Conservation (phyloP, 306 rosid genomes). For the Cucurbita ficifolia region DNA sequence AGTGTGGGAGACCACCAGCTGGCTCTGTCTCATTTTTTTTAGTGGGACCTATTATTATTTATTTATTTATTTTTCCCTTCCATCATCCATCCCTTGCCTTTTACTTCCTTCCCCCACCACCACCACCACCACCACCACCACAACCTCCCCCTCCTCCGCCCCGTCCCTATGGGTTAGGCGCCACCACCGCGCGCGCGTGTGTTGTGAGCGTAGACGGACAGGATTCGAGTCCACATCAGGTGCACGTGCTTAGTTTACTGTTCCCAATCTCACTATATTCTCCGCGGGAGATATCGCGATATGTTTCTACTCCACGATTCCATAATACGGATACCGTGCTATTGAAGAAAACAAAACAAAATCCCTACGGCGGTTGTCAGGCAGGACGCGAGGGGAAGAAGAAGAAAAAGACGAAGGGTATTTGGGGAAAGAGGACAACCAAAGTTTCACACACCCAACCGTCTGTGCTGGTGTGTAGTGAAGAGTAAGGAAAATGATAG, state of each 20-base stretch:
- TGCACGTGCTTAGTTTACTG: slow-evolving; percentile 15
- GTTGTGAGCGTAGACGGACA: not conserved
- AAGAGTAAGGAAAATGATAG: slow-evolving; percentile 37
- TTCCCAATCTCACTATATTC: slow-evolving; percentile 7
- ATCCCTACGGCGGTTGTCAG: too few relatives aligned
- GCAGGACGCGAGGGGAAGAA: too few relatives aligned
- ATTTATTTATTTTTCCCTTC: not conserved
- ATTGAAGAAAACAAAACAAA: not conserved
- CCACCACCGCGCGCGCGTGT: not conserved
- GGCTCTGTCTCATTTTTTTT: slow-evolving; percentile 29
- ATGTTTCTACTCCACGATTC: not conserved
- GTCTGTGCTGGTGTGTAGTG: slow-evolving; percentile 28
- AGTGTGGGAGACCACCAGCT: slow-evolving; percentile 46
- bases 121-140: not conserved
- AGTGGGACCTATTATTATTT: slow-evolving; percentile 10
- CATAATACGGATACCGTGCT: slow-evolving; percentile 2
- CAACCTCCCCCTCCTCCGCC: not conserved
- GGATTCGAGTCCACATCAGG: slow-evolving; percentile 11
- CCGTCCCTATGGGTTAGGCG: not conserved
- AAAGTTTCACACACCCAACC: slow-evolving; percentile 15
- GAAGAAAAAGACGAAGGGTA: slow-evolving; percentile 2
- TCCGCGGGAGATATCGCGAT: not conserved
- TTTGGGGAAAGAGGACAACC: slow-evolving; percentile 9
- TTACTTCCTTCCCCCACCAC: not conserved
- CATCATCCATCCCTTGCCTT: not conserved